Conservation (phyloP, 2,329 filamentous ascomycete genomes). For the Amylocarpus encephaloides region DNA sequence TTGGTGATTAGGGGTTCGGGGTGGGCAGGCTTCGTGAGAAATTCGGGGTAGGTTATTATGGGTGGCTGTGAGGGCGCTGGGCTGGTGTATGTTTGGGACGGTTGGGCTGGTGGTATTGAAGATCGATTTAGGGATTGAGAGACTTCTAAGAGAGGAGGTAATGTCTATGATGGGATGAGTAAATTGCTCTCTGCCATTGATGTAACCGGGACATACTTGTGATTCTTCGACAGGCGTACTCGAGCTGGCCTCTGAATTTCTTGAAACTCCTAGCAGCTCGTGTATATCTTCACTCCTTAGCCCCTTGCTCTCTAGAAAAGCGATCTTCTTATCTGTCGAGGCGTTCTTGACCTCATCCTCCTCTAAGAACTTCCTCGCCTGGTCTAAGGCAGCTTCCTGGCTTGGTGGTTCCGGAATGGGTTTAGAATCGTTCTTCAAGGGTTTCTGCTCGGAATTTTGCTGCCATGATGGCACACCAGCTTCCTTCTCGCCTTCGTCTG, state of each 20-base stretch:
- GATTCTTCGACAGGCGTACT: background rate
- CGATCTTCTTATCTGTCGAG: constrained; percentile 63
- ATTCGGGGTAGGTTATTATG: constrained; percentile 66
- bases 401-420: constrained; percentile 5
- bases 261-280: constrained; percentile 46
- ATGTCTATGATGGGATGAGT: constrained; percentile 2
- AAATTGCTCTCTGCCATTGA: constrained; percentile 7
- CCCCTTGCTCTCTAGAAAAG: constrained; percentile 74
- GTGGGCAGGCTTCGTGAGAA: constrained; percentile 50
- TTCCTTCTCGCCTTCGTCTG: constrained; percentile 19
- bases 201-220: constrained; percentile 1
- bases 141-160: constrained; percentile 20
- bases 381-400: constrained; percentile 44
- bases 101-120: background rate
- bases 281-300: constrained; percentile 62
- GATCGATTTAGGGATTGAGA: background rate
- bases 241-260: constrained; percentile 25
- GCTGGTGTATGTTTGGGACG: constrained; percentile 34
- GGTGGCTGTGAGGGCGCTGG: constrained; percentile 38
- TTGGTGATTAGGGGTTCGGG: constrained; percentile 59
- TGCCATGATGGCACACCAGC: constrained; percentile 25
- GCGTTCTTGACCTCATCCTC: constrained; percentile 66
- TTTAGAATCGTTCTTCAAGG: constrained; percentile 3
- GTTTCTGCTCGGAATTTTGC: constrained; percentile 9
- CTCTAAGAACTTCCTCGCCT: constrained; percentile 69